Evolutionary conservation across 768 basidiomycete species (phyloP), one percentile per base, ranked within the genome.

Genomic region (Asterophora parasitica): DNA sequence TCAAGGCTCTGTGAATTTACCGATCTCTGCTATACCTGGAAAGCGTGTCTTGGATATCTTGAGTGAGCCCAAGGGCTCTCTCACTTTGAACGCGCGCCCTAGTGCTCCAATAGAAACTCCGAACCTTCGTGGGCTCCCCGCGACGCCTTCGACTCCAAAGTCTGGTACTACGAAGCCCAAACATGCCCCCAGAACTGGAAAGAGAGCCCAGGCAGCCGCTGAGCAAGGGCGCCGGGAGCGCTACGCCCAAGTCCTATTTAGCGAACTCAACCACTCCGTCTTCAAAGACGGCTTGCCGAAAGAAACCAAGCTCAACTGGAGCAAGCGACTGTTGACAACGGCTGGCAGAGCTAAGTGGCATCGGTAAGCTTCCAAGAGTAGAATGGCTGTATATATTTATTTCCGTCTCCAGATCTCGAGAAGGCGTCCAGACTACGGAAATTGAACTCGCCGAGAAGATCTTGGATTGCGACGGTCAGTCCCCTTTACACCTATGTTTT

Each of bases 391-490:
- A 15, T 35, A 51, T 44, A n/a, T n/a, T n/a, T n/a, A n/a, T n/a
- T n/a, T n/a, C n/a, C n/a, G n/a, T n/a, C n/a, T 46, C 12, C 44
- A 84, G 81, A 39, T 77, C 76, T 15, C 70, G 73, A 39, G 75
- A 84, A 9, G 84, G 85, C 7, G 65, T 71, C n/a, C 69, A 81
- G 45, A 76, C 67, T 4, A 76, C 75, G 0, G 76, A 78, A 56
- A 91, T 93, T 47, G 82, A 90, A 57, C 69, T 94, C n/a, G 86
- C 89, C 4, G 75, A 77, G 38, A 94, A 93, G 61, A 82, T 94
- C 23, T 63, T 92, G 49, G 88, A 88, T 52, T 78, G 76, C 42
- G 78, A 87, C 54, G 87, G 90, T 88, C 48, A 48, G 71, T 7
- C 15, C 32, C 7, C 10, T 42, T 42, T 30, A 42, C 17, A 13